phyloP scores from a whole-genome alignment of 176 grass and related monocot species.

The Bolboschoenus planiculmis region DNA sequence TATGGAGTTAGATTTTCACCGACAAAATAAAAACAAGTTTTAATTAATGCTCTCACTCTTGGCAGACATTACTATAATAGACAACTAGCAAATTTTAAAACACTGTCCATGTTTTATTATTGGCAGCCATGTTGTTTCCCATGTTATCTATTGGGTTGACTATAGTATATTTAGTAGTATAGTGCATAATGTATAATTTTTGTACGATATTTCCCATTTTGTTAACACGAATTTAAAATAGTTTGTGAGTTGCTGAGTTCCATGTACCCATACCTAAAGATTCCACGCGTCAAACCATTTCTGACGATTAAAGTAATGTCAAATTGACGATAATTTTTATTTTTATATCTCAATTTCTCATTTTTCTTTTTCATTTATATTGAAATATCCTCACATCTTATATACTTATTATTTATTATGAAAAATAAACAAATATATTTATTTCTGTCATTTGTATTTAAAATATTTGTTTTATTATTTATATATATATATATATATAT shows the following conservation, averaged over 20 bases:
- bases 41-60: background rate
- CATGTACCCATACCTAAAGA: background rate
- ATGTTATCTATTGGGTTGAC: constrained; percentile 7
- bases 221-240: background rate
- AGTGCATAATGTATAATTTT: background rate
- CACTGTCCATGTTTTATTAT: background rate
- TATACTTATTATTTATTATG: no score
- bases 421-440: no score
- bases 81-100: background rate
- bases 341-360: no score
- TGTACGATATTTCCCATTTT: background rate
- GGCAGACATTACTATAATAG: background rate
- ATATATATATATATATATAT: no score
- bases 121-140: background rate
- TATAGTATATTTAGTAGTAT: background rate
- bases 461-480: no score
- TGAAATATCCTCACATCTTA: background rate
- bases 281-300: background rate
- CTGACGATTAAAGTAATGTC: background rate
- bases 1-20: background rate
- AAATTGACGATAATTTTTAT: no score
- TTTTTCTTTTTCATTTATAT: no score
- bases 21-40: background rate
- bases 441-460: no score
- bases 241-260: background rate